Evolutionary conservation across 1,284 basidiomycete species (phyloP), one percentile per base, ranked within the genome.

Genomic region (Chalciporus sp.): DNA sequence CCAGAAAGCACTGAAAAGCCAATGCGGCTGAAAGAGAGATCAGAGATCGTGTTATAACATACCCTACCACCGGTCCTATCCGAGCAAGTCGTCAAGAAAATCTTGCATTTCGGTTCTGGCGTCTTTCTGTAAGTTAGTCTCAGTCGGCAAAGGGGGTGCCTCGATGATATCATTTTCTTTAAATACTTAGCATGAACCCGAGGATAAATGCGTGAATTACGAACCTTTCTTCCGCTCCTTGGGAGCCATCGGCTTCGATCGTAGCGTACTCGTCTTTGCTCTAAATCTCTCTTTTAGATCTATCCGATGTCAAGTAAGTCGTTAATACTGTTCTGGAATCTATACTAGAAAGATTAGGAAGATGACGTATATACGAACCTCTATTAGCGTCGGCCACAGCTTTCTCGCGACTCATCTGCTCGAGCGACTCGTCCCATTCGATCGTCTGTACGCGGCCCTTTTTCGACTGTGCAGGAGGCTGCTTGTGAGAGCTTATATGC

Each of bases 271-370:
- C 0, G 82, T 74, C 63, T 83, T 85, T 0, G 83, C 81, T 60
- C 80, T 76, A 60, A 91, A 87, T 16, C 87, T 76, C 7, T 75
- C 73, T 62, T 89, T 91, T 28, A 91, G 66, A 53, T 90, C 88
- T 91, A 64, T 31, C 28, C 11, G 26, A 48, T 2, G 37, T 41
- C 14, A 33, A 16, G n/a, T n/a, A 16, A 37, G n/a, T 7, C 16
- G 16, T 17, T 16, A 16, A 37, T 17, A 10, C 3, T 9, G n/a
- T 37, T n/a, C 5, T 37, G 35, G n/a, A 37, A 9, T 37, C 16
- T 37, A 37, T 16, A 37, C n/a, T n/a, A n/a, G n/a, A n/a, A n/a
- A n/a, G n/a, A n/a, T n/a, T n/a, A 37, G 16, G 7, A 16, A 5
- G 35, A 17, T 37, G 35, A 17, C 35, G 49, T 41, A 58, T 19